A percentile compares a stretch with the other conserved stretches of the same genome.
These are phyloP conservation scores for Aspergillus baeticus DNA, from an alignment of 495 filamentous ascomycete genomes.

Conservation along the genomic window DNA sequence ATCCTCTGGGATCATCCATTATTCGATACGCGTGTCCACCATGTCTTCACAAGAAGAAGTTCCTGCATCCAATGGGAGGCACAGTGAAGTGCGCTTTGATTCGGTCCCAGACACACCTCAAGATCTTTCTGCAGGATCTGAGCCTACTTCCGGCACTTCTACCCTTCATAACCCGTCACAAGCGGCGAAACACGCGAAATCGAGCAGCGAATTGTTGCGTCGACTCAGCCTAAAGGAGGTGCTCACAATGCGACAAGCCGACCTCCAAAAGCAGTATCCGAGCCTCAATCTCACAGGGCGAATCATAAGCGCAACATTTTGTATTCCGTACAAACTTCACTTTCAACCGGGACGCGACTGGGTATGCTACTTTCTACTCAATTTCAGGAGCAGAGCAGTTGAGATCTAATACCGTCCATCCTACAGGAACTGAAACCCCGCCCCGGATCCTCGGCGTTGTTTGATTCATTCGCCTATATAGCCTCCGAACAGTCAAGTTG, in stretches of 20 bases:
- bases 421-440: conserved; percentile 68
- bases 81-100: conserved; percentile 36
- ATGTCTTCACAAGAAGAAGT: conserved; percentile 36
- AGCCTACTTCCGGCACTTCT: conserved; percentile 18
- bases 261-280: conserved; percentile 63
- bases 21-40: conserved; percentile 6
- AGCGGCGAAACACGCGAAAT: conserved; percentile 50
- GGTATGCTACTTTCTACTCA: conserved; percentile 49
- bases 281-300: conserved; percentile 72
- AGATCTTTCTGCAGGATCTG: conserved; percentile 26
- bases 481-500: conserved; percentile 72
- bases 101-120: conserved; percentile 34
- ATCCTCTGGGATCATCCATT: background rate
- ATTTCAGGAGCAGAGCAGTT: background rate
- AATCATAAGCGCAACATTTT: conserved; percentile 85
- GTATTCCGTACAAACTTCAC: conserved; percentile 72
- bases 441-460: conserved; percentile 81
- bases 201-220: conserved; percentile 60
- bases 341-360: conserved; percentile 69
- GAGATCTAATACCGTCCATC: background rate
- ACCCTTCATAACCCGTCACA: conserved; percentile 41
- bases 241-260: conserved; percentile 49
- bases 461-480: conserved; percentile 83
- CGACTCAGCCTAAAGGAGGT: conserved; percentile 55
- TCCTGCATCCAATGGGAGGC: conserved; percentile 32